Evolutionary conservation across 2,329 filamentous ascomycete species (phyloP).

Genomic region (Raffaelea ambrosiae): DNA sequence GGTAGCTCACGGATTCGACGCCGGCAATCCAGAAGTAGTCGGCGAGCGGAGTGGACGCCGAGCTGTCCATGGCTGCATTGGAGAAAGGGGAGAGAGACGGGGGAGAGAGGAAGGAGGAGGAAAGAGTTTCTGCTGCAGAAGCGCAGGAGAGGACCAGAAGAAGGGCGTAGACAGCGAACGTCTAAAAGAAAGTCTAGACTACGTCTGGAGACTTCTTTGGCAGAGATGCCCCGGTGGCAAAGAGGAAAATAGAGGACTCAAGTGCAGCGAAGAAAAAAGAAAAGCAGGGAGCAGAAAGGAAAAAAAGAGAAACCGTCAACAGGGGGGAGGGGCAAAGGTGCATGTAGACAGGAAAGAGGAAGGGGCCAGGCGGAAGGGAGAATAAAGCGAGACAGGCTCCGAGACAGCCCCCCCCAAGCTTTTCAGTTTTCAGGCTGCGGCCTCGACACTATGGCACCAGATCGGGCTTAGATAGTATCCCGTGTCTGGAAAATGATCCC

Average conservation of each 20-base stretch:
- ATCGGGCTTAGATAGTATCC: too few species aligned
- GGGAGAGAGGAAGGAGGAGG: neutral
- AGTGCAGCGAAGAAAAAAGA: neutral
- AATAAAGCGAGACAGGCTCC: neutral
- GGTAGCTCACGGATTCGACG: conserved; percentile 58
- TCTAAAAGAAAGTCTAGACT: neutral
- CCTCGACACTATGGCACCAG: too few species aligned
- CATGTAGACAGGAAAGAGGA: too few species aligned
- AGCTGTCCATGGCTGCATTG: conserved; percentile 45
- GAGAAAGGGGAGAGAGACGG: conserved; percentile 8
- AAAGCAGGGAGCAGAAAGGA: neutral
- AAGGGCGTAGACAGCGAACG: neutral
- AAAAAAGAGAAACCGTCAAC: neutral
- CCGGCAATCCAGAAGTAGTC: conserved; percentile 73
- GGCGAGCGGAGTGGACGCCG: conserved; percentile 53
- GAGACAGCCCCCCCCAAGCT: neutral
- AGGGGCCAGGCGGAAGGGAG: neutral
- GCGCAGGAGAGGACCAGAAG: neutral
- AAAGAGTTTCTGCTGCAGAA: neutral
- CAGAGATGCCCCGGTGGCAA: too few species aligned
- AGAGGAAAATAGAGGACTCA: too few species aligned
- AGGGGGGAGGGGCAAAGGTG: neutral
- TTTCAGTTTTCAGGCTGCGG: too few species aligned
- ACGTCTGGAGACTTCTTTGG: too few species aligned
- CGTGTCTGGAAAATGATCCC: too few species aligned